These are phyloP conservation scores for Melampsora americana DNA, from an alignment of 1,284 basidiomycete genomes.

Conservation along the genomic window DNA sequence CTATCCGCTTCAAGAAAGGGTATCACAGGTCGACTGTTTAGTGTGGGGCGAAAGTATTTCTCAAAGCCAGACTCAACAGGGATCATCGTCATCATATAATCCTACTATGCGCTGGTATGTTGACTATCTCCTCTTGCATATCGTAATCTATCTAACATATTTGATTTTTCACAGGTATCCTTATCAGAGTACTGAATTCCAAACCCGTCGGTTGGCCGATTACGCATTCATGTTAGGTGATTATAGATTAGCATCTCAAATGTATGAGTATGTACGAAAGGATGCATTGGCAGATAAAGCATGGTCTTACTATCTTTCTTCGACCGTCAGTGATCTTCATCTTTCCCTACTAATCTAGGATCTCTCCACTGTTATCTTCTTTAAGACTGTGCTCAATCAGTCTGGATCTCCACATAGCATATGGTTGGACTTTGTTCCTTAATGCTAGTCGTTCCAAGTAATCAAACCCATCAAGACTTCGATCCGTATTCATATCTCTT, in stretches of 20 bases:
- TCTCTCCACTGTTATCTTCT: background rate
- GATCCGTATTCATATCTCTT: constrained; percentile 13
- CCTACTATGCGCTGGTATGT: constrained; percentile 50
- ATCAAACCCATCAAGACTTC: too few relatives aligned
- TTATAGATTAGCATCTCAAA: constrained; percentile 72
- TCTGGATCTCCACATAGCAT: constrained; percentile 15
- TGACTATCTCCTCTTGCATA: constrained; percentile 17
- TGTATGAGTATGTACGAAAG: constrained; percentile 76
- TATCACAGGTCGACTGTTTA: constrained; percentile 84
- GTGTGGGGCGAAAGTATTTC: constrained; percentile 61
- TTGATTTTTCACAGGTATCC: constrained; percentile 57
- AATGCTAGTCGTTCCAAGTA: too few relatives aligned
- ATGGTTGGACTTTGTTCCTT: constrained; percentile 42
- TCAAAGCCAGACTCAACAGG: constrained; percentile 47
- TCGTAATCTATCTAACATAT: constrained; percentile 9
- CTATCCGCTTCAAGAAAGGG: constrained; percentile 78
- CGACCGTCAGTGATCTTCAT: constrained; percentile 47
- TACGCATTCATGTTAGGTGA: constrained; percentile 91
- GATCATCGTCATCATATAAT: constrained; percentile 54
- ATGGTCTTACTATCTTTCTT: constrained; percentile 48
- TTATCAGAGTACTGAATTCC: constrained; percentile 56
- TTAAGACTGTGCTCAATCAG: background rate
- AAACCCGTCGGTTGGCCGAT: constrained; percentile 74
- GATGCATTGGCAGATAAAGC: constrained; percentile 53
- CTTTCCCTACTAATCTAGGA: background rate